Base-by-base conservation (phyloP, 305 asterid genomes). In the Fraxinus nigra region DNA sequence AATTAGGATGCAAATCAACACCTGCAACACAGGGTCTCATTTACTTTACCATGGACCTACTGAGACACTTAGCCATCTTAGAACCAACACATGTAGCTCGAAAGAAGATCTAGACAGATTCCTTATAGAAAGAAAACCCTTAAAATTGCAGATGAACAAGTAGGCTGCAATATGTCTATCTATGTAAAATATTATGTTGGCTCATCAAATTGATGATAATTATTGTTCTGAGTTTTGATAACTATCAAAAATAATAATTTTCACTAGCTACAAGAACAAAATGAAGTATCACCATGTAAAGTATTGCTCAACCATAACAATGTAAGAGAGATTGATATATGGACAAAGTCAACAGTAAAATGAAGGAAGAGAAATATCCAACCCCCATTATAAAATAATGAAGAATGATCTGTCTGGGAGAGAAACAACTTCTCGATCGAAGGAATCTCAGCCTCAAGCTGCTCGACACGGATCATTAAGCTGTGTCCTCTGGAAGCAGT, bases 401-500 rank as follows among this genome's bases (percentile, higher is more conserved):
- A 90, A 48, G 98, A 96, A 85, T 91, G 94, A 83, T 86, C 92
- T 46, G 92, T 96, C 90, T 91, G 98, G 80, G 92, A 92, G 76
- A 94, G 94, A 89, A 92, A 91, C 78, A 93, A 92, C 86, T 85
- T 94, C 91, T 96, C 98, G 69, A 96, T 87, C 67, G 83, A 80
- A 33, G 95, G 98, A 80, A 94, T 84, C 72, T 94, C 98, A 14
- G 89, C 87, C 87, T 96, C 99, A 5, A 96, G 92, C 85, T 96
- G 97, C 78, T 94, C 95, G 73, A 94, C 98, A 73, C 99, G 94
- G 87, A 74, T 79, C 87, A 87, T 89, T 85, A 96, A 84, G 82
- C 85, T 87, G 85, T 94, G 98, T 81, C 99, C 98, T 85, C 97
- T 93, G 74, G 99, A 87, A 86, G 99, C 93, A 87, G 98, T 94